Conservation (phyloP, 192 early-diverging fungal genomes). For the Coemansia guatemalensis region DNA sequence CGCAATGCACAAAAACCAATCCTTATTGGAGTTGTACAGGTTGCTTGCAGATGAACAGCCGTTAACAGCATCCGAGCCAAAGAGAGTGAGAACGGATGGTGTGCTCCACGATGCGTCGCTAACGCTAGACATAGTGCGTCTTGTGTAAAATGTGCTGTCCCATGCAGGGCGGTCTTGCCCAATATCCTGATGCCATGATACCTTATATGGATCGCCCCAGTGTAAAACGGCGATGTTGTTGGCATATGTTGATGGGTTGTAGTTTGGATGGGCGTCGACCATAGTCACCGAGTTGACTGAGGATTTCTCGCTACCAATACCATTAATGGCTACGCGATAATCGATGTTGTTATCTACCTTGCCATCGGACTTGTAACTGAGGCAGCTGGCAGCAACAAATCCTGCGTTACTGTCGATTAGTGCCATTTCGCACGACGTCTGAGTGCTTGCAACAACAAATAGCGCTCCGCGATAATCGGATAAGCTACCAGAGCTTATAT, state of each 20-base stretch:
- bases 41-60: constrained; percentile 33
- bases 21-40: constrained; percentile 37
- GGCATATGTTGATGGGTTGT: constrained; percentile 31
- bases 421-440: constrained; percentile 49
- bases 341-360: constrained; percentile 27
- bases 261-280: constrained; percentile 39
- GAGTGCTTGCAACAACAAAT: constrained; percentile 22
- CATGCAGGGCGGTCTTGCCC: constrained; percentile 19
- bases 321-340: constrained; percentile 28
- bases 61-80: constrained; percentile 7
- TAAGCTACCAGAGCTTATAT: constrained; percentile 2
- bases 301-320: constrained; percentile 2
- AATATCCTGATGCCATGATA: constrained; percentile 22
- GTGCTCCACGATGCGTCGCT: constrained; percentile 19
- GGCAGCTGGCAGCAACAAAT: constrained; percentile 41
- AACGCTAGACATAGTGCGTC: constrained; percentile 27
- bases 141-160: constrained; percentile 29
- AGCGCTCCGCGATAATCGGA: constrained; percentile 25
- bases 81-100: constrained; percentile 1
- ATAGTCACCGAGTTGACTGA: constrained; percentile 16
- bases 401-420: constrained; percentile 28
- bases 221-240: constrained; percentile 49
- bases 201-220: neutral
- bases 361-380: constrained; percentile 26
- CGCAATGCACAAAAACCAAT: constrained; percentile 29